phyloP scores from a whole-genome alignment of 805 yeast genomes.

The Teunomyces panamensis region DNA sequence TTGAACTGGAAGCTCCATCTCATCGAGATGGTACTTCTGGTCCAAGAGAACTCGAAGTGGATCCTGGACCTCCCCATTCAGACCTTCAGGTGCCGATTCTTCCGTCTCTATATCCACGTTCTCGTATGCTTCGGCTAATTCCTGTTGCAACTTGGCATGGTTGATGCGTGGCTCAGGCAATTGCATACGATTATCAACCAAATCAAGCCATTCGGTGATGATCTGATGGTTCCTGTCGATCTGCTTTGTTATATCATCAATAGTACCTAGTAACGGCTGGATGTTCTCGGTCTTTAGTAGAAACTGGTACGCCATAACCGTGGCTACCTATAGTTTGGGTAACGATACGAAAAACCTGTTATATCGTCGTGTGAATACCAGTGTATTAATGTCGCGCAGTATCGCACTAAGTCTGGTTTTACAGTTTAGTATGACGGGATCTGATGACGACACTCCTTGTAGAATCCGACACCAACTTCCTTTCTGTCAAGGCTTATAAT shows the following conservation, averaged over 20 bases:
- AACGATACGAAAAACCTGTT: too few species aligned
- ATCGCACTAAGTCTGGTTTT: background rate
- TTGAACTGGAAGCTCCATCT: constrained; percentile 9
- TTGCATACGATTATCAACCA: constrained; percentile 20
- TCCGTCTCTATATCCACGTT: background rate
- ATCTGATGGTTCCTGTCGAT: constrained; percentile 23
- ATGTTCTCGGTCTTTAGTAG: constrained; percentile 31
- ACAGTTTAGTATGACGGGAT: background rate
- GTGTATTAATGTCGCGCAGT: background rate
- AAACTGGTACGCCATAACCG: constrained; percentile 8
- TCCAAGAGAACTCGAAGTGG: constrained; percentile 17
- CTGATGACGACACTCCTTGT: too few species aligned
- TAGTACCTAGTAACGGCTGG: constrained; percentile 24
- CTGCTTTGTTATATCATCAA: constrained; percentile 18
- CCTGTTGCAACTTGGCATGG: background rate
- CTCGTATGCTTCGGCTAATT: background rate
- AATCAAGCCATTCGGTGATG: constrained; percentile 18
- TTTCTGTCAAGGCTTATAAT: too few species aligned
- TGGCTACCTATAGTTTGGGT: too few species aligned
- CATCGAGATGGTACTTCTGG: constrained; percentile 25
- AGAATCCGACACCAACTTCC: too few species aligned
- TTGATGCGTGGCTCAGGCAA: constrained; percentile 2
- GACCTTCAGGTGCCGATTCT: background rate
- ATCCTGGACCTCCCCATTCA: constrained; percentile 6
- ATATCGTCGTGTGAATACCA: too few species aligned